Conservation (phyloP, 2,329 filamentous ascomycete genomes). For the Colletotrichum filicis region DNA sequence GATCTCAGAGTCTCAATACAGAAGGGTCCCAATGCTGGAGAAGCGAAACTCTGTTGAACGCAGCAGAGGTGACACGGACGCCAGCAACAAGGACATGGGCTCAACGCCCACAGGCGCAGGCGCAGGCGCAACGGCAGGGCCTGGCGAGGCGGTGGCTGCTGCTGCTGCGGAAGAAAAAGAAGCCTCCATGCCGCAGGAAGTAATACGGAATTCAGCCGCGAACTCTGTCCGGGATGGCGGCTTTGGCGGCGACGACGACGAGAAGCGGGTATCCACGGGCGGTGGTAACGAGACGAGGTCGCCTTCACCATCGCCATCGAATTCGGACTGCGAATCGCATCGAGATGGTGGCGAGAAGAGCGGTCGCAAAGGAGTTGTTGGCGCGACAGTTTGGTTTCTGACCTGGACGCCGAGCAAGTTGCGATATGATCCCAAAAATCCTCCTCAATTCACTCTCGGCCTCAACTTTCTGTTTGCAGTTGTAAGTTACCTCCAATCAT, state of each 20-base stretch:
- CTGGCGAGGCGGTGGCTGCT: background rate
- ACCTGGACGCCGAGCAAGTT: constrained; percentile 73
- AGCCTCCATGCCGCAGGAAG: background rate
- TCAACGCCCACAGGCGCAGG: background rate
- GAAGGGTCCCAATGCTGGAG: background rate
- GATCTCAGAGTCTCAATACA: background rate
- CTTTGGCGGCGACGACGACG: background rate
- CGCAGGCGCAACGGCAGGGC: background rate
- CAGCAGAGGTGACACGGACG: constrained; percentile 6
- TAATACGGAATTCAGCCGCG: background rate
- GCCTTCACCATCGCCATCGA: background rate
- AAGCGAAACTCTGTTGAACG: constrained; percentile 12
- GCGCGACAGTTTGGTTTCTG: constrained; percentile 40
- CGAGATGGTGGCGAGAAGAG: background rate
- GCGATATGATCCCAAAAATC: constrained; percentile 73
- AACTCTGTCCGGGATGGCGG: background rate
- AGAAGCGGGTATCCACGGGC: background rate
- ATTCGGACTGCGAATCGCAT: constrained; percentile 15
- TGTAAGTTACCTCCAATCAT: constrained; percentile 48
- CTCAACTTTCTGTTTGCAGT: constrained; percentile 79
- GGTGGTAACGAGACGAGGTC: constrained; percentile 11
- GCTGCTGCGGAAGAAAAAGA: background rate
- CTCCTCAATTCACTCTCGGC: constrained; percentile 74
- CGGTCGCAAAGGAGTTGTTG: background rate
- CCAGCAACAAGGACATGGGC: background rate